These are phyloP conservation scores for Leccinum subtestaceum DNA, from an alignment of 768 basidiomycete species.

Conservation along the genomic window DNA sequence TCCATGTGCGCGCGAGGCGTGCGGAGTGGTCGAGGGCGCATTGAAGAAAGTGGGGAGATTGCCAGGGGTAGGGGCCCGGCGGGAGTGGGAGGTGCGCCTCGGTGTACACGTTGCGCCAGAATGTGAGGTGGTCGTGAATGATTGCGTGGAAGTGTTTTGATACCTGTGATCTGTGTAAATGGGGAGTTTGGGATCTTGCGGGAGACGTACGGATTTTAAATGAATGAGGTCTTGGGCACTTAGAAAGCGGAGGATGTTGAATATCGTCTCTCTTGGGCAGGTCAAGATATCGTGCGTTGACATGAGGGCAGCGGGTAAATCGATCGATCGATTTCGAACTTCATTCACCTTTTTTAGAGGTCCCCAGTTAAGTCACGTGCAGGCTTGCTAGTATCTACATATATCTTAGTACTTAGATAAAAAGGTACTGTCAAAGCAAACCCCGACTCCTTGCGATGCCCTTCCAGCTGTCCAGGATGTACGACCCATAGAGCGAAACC, in stretches of 20 bases:
- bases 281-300: background rate
- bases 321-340: no score
- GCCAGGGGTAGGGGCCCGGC: slow-evolving; percentile 19
- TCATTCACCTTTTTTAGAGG: no score
- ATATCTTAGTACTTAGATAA: no score
- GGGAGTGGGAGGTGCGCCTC: slow-evolving; percentile 10
- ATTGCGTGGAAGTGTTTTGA: slow-evolving; percentile 13
- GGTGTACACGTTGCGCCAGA: slow-evolving; percentile 17
- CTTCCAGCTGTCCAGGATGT: slow-evolving; percentile 63
- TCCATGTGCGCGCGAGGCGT: slow-evolving; percentile 15
- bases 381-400: no score
- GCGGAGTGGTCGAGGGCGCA: slow-evolving; percentile 15
- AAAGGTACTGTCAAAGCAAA: slow-evolving; percentile 19
- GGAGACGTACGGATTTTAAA: slow-evolving; percentile 13
- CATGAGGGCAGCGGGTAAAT: no score
- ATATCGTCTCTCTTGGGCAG: slow-evolving; percentile 18
- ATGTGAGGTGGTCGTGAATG: slow-evolving; percentile 1
- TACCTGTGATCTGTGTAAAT: slow-evolving; percentile 8
- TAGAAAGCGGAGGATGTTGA: slow-evolving; percentile 8
- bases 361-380: no score
- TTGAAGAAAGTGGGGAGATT: slow-evolving; percentile 15
- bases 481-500: slow-evolving; percentile 52
- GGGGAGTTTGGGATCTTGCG: no score
- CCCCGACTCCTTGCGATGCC: slow-evolving; percentile 72
- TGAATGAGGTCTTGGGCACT: slow-evolving; percentile 13